Conservation (phyloP, 257 asterid species). For the Nicotiana sylvestris region DNA sequence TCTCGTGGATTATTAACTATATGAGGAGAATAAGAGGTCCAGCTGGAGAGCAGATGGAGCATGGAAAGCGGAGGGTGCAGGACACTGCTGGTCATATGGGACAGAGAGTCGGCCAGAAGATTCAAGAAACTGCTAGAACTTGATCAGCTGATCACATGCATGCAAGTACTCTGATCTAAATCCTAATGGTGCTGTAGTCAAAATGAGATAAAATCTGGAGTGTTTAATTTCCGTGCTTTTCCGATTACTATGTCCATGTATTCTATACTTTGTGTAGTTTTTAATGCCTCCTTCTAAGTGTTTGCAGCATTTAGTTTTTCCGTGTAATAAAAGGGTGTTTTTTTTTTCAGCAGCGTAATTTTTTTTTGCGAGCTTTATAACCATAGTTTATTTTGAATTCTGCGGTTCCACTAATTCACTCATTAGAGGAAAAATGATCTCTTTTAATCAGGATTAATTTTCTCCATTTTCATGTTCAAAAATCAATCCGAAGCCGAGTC, state of each 20-base stretch:
- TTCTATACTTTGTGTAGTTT: neutral
- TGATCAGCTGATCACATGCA: neutral
- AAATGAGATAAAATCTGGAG: neutral
- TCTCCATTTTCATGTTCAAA: no score
- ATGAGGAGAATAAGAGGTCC: conserved; percentile 30
- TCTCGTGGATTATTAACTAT: conserved; percentile 59
- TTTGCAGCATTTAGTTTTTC: neutral
- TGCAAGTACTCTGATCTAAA: neutral
- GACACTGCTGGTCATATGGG: conserved; percentile 41
- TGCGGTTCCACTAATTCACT: no score
- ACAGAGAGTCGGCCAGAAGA: conserved; percentile 35
- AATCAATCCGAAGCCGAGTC: no score
- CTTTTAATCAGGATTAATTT: no score
- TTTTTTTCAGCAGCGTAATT: no score
- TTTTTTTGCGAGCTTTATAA: no score
- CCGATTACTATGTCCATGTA: neutral
- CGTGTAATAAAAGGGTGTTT: neutral
- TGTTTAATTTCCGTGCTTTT: neutral
- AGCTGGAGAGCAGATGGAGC: conserved; percentile 42
- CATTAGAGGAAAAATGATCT: no score
- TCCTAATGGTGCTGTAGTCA: neutral
- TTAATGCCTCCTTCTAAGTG: neutral
- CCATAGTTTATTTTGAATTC: no score
- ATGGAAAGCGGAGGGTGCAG: conserved; percentile 40
- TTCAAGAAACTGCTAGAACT: conserved; percentile 21